These are phyloP conservation scores for Escovopsis weberi DNA, from an alignment of 2,329 filamentous ascomycete genomes.

Conservation along the genomic window DNA sequence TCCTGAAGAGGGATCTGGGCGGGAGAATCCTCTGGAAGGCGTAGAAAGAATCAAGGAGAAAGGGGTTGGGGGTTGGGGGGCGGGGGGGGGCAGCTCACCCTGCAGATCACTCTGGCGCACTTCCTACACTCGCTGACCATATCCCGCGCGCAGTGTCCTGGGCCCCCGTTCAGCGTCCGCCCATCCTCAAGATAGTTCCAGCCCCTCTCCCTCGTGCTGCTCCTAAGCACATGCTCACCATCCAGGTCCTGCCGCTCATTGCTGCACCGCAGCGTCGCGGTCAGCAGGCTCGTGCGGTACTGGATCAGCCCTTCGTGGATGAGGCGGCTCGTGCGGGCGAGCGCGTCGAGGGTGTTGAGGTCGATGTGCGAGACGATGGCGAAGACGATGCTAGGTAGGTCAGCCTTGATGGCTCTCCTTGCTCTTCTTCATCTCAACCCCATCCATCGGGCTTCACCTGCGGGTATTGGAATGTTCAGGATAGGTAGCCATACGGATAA, in stretches of 20 bases:
- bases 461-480: not conserved
- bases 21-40: no score
- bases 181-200: conserved; percentile 46
- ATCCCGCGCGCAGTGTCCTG: conserved; percentile 70
- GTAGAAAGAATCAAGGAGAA: no score
- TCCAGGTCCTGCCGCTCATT: conserved; percentile 50
- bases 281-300: conserved; percentile 59
- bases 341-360: conserved; percentile 70
- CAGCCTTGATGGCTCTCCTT: not conserved
- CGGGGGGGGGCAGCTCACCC: conserved; percentile 39
- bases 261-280: conserved; percentile 63
- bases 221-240: conserved; percentile 40
- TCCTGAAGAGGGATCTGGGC: no score
- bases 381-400: conserved; percentile 51
- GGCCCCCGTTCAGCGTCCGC: conserved; percentile 46
- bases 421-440: no score
- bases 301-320: conserved; percentile 66
- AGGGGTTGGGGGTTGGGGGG: no score
- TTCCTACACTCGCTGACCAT: conserved; percentile 72
- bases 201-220: conserved; percentile 36
- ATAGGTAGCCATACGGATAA: conserved; percentile 17
- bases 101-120: conserved; percentile 65
- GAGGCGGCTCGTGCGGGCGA: conserved; percentile 69
- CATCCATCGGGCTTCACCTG: no score
- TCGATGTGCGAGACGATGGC: conserved; percentile 67